Evolutionary conservation across 441 rosid species (phyloP).

Genomic region (Eruca vesicaria): DNA sequence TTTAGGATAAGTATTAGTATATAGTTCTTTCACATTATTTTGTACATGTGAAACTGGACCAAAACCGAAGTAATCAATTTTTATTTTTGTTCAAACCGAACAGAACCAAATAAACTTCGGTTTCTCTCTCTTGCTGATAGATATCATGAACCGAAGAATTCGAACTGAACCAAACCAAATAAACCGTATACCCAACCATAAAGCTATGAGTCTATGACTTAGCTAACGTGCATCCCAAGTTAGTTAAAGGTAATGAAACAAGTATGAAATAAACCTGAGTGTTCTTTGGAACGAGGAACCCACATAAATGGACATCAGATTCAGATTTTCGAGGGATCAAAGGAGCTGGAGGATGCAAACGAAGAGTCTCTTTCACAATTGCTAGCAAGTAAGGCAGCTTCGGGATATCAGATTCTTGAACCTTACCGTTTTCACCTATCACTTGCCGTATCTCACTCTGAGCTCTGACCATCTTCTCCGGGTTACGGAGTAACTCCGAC

Average conservation of each 20-base stretch:
- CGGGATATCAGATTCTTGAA: constrained; percentile 32
- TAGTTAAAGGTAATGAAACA: background rate
- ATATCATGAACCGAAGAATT: no score
- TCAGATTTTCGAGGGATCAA: constrained; percentile 29
- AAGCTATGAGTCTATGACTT: background rate
- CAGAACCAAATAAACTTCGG: no score
- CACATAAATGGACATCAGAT: constrained; percentile 13
- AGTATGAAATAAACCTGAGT: background rate
- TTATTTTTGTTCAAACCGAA: background rate
- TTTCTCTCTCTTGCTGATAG: no score
- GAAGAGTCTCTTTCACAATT: no score
- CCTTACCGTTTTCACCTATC: constrained; percentile 1
- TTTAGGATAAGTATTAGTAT: background rate
- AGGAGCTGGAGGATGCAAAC: constrained; percentile 27
- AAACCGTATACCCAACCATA: background rate
- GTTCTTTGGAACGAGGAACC: constrained; percentile 15
- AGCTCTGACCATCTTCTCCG: constrained; percentile 32
- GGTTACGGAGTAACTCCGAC: constrained; percentile 53
- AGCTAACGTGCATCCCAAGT: background rate
- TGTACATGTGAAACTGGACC: background rate
- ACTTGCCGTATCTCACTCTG: constrained; percentile 29
- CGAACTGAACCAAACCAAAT: background rate
- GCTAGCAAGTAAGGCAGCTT: no score
- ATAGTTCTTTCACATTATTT: no score
- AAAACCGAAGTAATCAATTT: background rate